Base-by-base conservation (phyloP, 495 filamentous ascomycete species). In the Xylaria palmicola region DNA sequence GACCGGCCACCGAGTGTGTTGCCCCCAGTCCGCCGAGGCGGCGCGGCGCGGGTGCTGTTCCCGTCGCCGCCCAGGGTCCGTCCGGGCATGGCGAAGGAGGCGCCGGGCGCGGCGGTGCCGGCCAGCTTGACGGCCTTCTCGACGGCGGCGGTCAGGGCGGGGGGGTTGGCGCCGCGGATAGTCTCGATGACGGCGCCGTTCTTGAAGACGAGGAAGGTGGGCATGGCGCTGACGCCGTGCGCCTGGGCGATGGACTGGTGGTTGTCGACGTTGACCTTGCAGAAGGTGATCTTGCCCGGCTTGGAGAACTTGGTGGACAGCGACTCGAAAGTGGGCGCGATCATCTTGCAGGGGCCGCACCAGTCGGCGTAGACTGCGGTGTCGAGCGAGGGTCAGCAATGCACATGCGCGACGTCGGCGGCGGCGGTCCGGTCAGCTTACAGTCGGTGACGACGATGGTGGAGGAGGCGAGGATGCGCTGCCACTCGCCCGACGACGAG, bases 181-280 rank as follows among this genome's bases (percentile, higher is more conserved):
- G 87, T 90, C 44, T 89, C 80, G 58, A 85, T 83, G 52, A 89
- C 84, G 58, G 82, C 79, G 60, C 89, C 86, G 65, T 85, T 84
- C 74, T 93, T 88, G 78, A 97, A 88, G 63, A 96, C 82, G 59
- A 96, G 81, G 79, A 97, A 96, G 48, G 92, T 96, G 1, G 93
- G 93, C 83, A 91, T 86, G 26, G 86, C 88, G 64, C 72, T 68
- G 39, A 88, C 79, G 54, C 74, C 68, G 65, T 86, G 85, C 61
- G 74, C 67, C 43, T 75, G 65, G 10, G 85, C 80, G 41, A 88
- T 74, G n/a, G 83, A 78, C 44, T 76, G 69, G 59, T 82, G 83
- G 52, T 64, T 74, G 68, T 88, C 86, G 62, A 85, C 83, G 67
- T 88, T 77, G 67, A 86, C 77, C 66, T 88, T 88, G 60, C 73